Conservation (phyloP, 1,139 yeast species). For the Lodderomyces pseudojiufengensis region DNA sequence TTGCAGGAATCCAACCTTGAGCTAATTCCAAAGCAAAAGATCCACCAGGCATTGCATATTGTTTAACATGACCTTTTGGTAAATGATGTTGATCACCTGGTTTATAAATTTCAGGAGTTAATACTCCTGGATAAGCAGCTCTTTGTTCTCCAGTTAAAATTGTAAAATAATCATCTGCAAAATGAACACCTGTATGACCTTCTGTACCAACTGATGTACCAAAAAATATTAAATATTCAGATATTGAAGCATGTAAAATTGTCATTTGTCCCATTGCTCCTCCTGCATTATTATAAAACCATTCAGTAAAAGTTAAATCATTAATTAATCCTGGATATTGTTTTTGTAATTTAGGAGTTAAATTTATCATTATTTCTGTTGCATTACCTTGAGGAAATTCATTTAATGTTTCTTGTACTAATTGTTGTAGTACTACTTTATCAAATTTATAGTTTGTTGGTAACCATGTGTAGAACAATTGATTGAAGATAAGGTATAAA, state of each 20-base stretch:
- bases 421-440: slow-evolving; percentile 39
- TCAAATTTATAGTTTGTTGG: slow-evolving; percentile 66
- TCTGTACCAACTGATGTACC: slow-evolving; percentile 91
- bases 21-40: slow-evolving; percentile 91
- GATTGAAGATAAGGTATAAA: slow-evolving; percentile 34
- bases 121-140: slow-evolving; percentile 65
- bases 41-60: slow-evolving; percentile 79
- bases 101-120: slow-evolving; percentile 58
- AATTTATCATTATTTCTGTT: slow-evolving; percentile 55
- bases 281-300: slow-evolving; percentile 98
- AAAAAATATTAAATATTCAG: slow-evolving; percentile 86
- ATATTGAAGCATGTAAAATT: slow-evolving; percentile 90
- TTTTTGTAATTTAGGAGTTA: slow-evolving; percentile 56
- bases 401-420: slow-evolving; percentile 51
- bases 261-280: slow-evolving; percentile 99
- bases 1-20: slow-evolving; percentile 97
- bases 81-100: slow-evolving; percentile 88
- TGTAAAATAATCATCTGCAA: slow-evolving; percentile 94
- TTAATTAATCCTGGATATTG: slow-evolving; percentile 66
- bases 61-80: slow-evolving; percentile 68
- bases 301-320: slow-evolving; percentile 68
- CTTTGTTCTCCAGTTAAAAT: slow-evolving; percentile 75
- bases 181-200: slow-evolving; percentile 94
- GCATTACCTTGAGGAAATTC: slow-evolving; percentile 58
- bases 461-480: slow-evolving; percentile 58